Evolutionary conservation across 805 yeast species (phyloP).

Genomic region (Lipomyces starkeyi): DNA sequence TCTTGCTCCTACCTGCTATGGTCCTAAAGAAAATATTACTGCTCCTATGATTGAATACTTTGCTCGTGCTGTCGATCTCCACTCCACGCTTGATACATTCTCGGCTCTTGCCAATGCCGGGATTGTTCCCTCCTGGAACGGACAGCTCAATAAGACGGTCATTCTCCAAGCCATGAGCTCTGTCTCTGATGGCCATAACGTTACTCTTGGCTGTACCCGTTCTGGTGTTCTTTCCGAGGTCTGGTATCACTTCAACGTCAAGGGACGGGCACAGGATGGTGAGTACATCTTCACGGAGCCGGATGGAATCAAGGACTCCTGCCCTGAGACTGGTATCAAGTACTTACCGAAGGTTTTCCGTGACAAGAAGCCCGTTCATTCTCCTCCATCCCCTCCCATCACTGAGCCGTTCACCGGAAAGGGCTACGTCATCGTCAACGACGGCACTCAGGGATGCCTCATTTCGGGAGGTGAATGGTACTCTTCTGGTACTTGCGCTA

Average conservation of each 20-base stretch:
- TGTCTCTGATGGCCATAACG: slow-evolving; percentile 56
- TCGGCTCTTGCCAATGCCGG: slow-evolving; percentile 70
- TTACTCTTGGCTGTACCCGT: slow-evolving; percentile 63
- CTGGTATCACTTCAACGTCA: slow-evolving; percentile 81
- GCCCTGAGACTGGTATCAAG: slow-evolving; percentile 72
- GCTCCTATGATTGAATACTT: slow-evolving; percentile 71
- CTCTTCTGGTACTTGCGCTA: slow-evolving; percentile 81
- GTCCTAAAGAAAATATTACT: slow-evolving; percentile 40
- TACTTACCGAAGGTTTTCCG: slow-evolving; percentile 69
- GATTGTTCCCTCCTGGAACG: slow-evolving; percentile 65
- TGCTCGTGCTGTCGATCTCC: slow-evolving; percentile 63
- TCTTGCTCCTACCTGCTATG: slow-evolving; percentile 73
- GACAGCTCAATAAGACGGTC: slow-evolving; percentile 60
- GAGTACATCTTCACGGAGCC: slow-evolving; percentile 66
- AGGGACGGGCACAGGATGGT: slow-evolving; percentile 74
- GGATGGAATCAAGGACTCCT: slow-evolving; percentile 55
- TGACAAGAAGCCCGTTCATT: slow-evolving; percentile 41
- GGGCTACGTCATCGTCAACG: slow-evolving; percentile 56
- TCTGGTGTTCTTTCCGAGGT: slow-evolving; percentile 61
- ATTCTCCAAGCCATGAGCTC: slow-evolving; percentile 43
- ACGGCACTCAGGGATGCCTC: slow-evolving; percentile 68
- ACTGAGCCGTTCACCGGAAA: slow-evolving; percentile 47
- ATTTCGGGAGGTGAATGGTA: slow-evolving; percentile 90
- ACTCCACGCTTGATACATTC: slow-evolving; percentile 67
- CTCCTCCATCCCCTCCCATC: slow-evolving; percentile 43